Evolutionary conservation across 1,284 basidiomycete genomes (phyloP), one percentile per base, ranked within the genome.

Genomic region (Puccinia polysora): DNA sequence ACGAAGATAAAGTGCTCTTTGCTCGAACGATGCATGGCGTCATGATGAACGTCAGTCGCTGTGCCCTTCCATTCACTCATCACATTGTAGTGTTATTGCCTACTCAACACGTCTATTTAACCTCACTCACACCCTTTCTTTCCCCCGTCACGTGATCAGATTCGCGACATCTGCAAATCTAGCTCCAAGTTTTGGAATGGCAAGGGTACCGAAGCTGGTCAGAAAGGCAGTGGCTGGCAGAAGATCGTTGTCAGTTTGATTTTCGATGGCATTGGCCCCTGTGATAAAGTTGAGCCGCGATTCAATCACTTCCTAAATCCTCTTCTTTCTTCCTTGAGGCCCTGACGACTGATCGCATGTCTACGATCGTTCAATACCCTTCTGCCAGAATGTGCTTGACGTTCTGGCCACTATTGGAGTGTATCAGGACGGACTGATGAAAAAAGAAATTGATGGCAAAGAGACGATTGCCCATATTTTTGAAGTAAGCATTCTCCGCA

Each of bases 1-100:
- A 97, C 80, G 94, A 97, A 81, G 93, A 97, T 84, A 95, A 97
- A 83, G 89, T 88, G 4, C 85, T 97, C 12, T 93, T 95, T 77
- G 88, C 91, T 20, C 88, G 92, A 74, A 96, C 93, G 0, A 82
- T 97, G 56, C 92, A 97, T 78, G 90, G 90, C 75, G 89, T 97
- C 78, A 97, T 97, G 93, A 82, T 95, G 76, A 98, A 98, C 81
- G 94, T 98, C 75, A 89, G 59, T 50, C n/a, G 12, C 10, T 45
- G 10, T 45, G 10, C 20, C 32, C 28, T 47, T 59, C 38, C 30
- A 28, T 56, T 12, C 1, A 4, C 5, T 15, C 23, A 25, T 28
- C 7, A 8, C 45, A 62, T 3, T 18, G 20, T 45, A 10, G 43
- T 10, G n/a, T 10, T 10, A n/a, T n/a, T 45, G 43, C 43, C 43